Evolutionary conservation across 2,329 filamentous ascomycete species (phyloP).

Genomic region (Diaporthe citri): DNA sequence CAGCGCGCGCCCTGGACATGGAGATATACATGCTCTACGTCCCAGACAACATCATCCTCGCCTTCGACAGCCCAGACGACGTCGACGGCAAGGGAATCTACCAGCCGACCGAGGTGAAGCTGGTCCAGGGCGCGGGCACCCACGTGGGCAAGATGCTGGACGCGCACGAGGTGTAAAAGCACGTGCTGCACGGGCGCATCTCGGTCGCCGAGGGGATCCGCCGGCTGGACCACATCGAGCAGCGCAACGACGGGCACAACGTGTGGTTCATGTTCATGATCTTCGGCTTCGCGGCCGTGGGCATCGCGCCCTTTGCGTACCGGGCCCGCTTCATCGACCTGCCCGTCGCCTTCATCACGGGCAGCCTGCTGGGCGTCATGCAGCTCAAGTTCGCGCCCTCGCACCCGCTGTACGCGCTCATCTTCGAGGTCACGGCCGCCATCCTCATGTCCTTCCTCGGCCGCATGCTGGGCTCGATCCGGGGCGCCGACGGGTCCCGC

Average conservation of each 20-base stretch:
- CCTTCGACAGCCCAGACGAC: conserved; percentile 12
- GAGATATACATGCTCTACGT: conserved; percentile 22
- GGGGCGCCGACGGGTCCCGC: not conserved
- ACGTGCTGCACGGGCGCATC: conserved; percentile 10
- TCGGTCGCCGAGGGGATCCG: not conserved
- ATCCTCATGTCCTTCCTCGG: conserved; percentile 12
- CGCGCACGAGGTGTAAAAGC: conserved; percentile 24
- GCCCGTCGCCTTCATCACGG: conserved; percentile 21
- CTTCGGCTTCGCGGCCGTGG: conserved; percentile 21
- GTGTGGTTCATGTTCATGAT: conserved; percentile 29
- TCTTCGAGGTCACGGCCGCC: conserved; percentile 13
- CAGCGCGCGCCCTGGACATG: conserved; percentile 14
- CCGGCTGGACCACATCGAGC: conserved; percentile 15
- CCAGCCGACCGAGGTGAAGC: conserved; percentile 17
- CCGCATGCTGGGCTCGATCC: conserved; percentile 21
- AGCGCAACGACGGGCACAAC: conserved; percentile 14
- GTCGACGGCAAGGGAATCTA: not conserved
- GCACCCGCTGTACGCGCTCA: conserved; percentile 22
- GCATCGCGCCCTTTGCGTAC: conserved; percentile 12
- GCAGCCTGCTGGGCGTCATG: conserved; percentile 20
- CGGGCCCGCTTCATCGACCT: conserved; percentile 20
- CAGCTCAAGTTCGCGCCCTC: conserved; percentile 17
- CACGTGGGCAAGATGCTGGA: conserved; percentile 25
- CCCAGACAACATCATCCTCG: conserved; percentile 19
- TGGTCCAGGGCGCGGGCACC: conserved; percentile 6